Percentiles rank a stretch among this genome's conserved stretches.
phyloP scores from a whole-genome alignment of 495 filamentous ascomycete genomes.

The Lichina pygmaea region DNA sequence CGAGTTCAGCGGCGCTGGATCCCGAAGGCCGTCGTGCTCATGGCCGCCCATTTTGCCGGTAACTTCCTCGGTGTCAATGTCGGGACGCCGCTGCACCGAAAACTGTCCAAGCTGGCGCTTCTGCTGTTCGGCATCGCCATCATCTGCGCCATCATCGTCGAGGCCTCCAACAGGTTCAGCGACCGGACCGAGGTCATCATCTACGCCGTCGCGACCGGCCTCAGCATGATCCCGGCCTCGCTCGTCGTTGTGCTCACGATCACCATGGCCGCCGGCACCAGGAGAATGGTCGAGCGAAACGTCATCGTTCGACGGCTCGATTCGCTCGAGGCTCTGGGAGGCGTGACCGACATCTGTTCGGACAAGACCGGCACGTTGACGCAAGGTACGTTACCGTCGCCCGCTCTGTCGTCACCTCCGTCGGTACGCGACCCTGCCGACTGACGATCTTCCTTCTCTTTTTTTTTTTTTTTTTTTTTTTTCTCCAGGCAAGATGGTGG shows the following conservation, averaged over 20 bases:
- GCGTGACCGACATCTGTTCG: constrained; percentile 70
- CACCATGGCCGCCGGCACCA: constrained; percentile 53
- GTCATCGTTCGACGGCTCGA: constrained; percentile 60
- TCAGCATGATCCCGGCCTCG: constrained; percentile 35
- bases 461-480: too few species aligned
- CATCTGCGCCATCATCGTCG: constrained; percentile 52
- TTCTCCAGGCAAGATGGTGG: constrained; percentile 26
- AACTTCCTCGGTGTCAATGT: constrained; percentile 1
- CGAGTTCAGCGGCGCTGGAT: constrained; percentile 36
- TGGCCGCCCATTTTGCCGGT: background rate
- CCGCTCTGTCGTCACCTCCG: background rate
- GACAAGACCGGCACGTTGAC: constrained; percentile 75
- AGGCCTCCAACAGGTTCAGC: constrained; percentile 46
- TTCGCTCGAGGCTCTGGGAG: constrained; percentile 59
- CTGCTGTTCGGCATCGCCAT: constrained; percentile 49
- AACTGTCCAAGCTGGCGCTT: constrained; percentile 51
- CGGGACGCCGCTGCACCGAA: constrained; percentile 61
- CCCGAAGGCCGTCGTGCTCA: constrained; percentile 9
- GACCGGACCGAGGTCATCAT: constrained; percentile 47
- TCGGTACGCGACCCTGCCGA: background rate
- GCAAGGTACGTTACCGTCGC: constrained; percentile 9
- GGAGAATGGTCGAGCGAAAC: constrained; percentile 46
- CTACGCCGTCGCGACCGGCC: constrained; percentile 30
- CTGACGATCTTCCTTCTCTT: background rate
- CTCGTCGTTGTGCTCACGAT: constrained; percentile 45